Conservation (phyloP, 257 asterid species). For the Nicotiana sylvestris region DNA sequence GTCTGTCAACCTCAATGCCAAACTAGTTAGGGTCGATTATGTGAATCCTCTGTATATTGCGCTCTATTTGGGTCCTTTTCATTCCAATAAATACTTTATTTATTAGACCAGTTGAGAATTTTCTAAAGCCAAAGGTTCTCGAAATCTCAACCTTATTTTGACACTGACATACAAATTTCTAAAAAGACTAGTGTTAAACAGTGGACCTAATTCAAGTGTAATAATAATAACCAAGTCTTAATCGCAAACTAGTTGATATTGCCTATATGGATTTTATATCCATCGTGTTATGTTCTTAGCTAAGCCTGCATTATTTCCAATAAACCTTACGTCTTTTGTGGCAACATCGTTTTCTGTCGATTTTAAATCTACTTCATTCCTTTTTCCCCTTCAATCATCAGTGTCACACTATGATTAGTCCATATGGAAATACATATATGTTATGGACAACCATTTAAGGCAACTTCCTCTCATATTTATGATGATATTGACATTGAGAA, state of each 20-base stretch:
- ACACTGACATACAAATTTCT: background rate
- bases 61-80: constrained; percentile 4
- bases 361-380: too few species aligned
- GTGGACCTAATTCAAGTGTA: background rate
- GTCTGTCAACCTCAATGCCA: background rate
- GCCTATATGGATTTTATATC: background rate
- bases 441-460: background rate
- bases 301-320: background rate
- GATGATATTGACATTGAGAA: background rate
- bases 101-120: background rate
- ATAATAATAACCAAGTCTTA: background rate
- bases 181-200: background rate
- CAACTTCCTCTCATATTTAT: background rate
- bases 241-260: background rate
- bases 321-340: background rate
- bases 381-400: background rate
- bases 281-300: background rate
- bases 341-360: background rate
- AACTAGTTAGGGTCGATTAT: background rate
- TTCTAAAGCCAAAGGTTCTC: background rate
- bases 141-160: background rate
- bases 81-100: background rate
- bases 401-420: background rate
- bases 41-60: background rate
- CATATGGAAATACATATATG: background rate